Evolutionary conservation across 2,329 filamentous ascomycete genomes (phyloP), one percentile per base, ranked within the genome.

Genomic region (Byssoonygena ceratinophila): DNA sequence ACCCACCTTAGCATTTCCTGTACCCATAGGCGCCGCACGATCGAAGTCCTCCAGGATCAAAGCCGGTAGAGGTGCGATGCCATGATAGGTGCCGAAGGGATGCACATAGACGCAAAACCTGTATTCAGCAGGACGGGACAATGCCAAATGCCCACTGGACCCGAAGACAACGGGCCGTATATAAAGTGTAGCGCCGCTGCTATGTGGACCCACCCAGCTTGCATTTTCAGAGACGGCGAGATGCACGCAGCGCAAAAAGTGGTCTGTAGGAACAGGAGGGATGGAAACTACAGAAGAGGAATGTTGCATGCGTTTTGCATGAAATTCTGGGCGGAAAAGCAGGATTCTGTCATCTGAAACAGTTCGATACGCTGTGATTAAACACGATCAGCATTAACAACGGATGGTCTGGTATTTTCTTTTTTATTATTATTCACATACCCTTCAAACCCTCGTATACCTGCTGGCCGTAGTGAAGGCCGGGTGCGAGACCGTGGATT

Each of bases 401-500:
- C 29, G 18, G 22, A 9, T 9, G 9, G 27, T 29, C 27, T 36
- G 4, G 34, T 4, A n/a, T n/a, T n/a, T n/a, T n/a, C n/a, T n/a
- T n/a, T n/a, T n/a, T n/a, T n/a, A n/a, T n/a, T n/a, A n/a, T n/a
- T n/a, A n/a, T 12, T 20, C 3, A 9, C 39, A 12, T 54, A 59
- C 58, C 58, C 54, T 78, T 78, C 60, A 77, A 66, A 14, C 76
- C 75, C 61, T 78, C 76, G 63, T 76, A 78, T 61, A 74, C 76
- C 62, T 78, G 75, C 63, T 77, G 75, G 14, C 49, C 49, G 58
- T 78, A 78, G 64, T 78, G 78, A 25, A 78, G 66, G 23, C 69
- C 76, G 4, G 76, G 75, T 1, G 75, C 73, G 68, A 78, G 76
- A 56, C 75, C 76, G 57, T 78, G 76, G 52, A 79, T 70, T 46